Evolutionary conservation across 768 basidiomycete species (phyloP), one percentile per base, ranked within the genome.

Genomic region (Mycena maculata): DNA sequence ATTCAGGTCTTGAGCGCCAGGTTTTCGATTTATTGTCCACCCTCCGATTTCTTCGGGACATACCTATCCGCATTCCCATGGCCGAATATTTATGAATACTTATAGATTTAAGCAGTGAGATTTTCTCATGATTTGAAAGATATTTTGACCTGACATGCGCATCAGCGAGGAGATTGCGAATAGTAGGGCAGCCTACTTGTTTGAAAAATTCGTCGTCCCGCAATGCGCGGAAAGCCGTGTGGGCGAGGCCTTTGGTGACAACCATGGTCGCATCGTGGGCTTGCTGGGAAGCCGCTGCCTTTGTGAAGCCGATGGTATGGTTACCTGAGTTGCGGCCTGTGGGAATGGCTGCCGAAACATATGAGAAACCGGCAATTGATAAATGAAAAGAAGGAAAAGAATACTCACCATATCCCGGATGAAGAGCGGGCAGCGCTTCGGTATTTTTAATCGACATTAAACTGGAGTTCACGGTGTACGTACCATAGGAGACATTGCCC

Each of bases 401-500:
- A 15, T 22, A 11, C 42, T 76, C 74, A 90, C 90, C 84, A 67
- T 81, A 92, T n/a, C 76, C 65, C 33, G 90, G 91, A 74, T 92
- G 90, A 6, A 92, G 75, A 3, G 88, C 83, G 11, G 90, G 90
- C 3, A 91, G 71, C 64, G 79, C 90, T 91, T 68, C 28, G 60
- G 65, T 57, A 55, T 50, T 50, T n/a, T 59, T 67, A 64, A 77
- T 64, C 66, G 52, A 67, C 33, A 56, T 58, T 63, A 39, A 47
- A 63, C 58, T 38, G 65, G 52, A 42, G 48, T 62, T 36, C 27
- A 39, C 45, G 28, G 59, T 27, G 70, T 55, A 69, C 76, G 68
- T 68, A 87, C 92, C 86, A 70, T 90, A 88, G 45, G 90, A 86
- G 55, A 94, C 86, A 68, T 93, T 92, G 1, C 92, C 92, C 92